phyloP scores from a whole-genome alignment of 2,329 filamentous ascomycete genomes.

The Diplodia mutila region DNA sequence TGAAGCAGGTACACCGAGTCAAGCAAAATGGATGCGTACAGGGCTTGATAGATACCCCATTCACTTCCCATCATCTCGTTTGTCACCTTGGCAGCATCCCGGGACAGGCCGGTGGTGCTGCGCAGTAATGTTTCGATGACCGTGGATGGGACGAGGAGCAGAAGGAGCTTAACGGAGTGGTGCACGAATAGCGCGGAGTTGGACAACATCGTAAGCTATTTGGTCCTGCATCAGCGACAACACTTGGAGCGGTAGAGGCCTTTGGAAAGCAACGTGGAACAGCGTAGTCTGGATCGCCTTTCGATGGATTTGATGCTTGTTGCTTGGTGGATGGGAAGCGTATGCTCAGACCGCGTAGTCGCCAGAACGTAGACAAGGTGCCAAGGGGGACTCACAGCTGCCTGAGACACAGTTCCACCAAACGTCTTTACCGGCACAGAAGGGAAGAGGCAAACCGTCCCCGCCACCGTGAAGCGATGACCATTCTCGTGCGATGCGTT shows the following conservation, averaged over 20 bases:
- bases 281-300: neutral
- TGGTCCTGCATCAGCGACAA: neutral
- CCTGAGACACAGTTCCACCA: neutral
- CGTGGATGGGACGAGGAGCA: neutral
- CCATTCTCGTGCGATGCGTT: neutral
- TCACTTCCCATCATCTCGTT: constrained; percentile 8
- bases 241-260: too few relatives aligned
- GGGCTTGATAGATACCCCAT: constrained; percentile 11
- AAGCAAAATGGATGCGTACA: neutral
- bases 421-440: constrained; percentile 6
- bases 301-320: neutral
- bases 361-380: neutral
- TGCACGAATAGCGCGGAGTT: constrained; percentile 3
- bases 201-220: neutral
- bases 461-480: neutral
- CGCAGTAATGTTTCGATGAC: neutral
- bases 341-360: accelerated
- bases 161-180: neutral
- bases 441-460: constrained; percentile 1
- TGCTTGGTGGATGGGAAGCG: neutral
- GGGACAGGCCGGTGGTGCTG: neutral
- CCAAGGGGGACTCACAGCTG: neutral
- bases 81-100: neutral
- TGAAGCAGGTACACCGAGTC: neutral
- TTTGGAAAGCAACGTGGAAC: neutral